Conservation (phyloP, 805 yeast genomes). For the Nakazawaea ishiwadae region DNA sequence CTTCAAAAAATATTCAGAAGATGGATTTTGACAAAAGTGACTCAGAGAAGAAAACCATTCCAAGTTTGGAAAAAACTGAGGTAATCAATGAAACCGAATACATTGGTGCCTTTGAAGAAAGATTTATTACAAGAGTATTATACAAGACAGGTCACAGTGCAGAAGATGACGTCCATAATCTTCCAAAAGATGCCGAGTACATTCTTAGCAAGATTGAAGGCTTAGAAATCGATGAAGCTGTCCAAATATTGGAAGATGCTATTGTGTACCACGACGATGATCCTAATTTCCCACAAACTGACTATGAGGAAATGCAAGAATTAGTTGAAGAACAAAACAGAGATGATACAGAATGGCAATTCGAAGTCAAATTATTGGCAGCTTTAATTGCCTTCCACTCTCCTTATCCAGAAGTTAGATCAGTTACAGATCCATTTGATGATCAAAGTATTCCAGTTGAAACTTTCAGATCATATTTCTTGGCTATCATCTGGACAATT, state of each 20-base stretch:
- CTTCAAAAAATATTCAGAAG: too few relatives aligned
- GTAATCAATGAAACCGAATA: not conserved
- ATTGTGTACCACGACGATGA: slow-evolving; percentile 41
- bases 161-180: slow-evolving; percentile 8
- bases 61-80: not conserved
- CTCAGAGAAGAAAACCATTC: too few relatives aligned
- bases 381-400: slow-evolving; percentile 32
- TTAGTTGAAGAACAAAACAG: slow-evolving; percentile 14
- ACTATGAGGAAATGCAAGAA: slow-evolving; percentile 27
- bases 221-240: slow-evolving; percentile 33
- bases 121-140: slow-evolving; percentile 4
- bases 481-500: too few relatives aligned
- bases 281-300: slow-evolving; percentile 37
- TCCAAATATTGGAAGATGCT: slow-evolving; percentile 33
- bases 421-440: slow-evolving; percentile 54
- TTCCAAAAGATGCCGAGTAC: slow-evolving; percentile 20
- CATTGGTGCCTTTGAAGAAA: slow-evolving; percentile 7
- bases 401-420: slow-evolving; percentile 64
- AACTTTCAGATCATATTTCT: too few relatives aligned
- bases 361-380: slow-evolving; percentile 28
- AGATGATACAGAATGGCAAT: slow-evolving; percentile 21
- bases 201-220: slow-evolving; percentile 35
- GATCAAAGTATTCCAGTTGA: slow-evolving; percentile 44
- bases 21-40: too few relatives aligned
- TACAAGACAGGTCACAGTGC: slow-evolving; percentile 9